Evolutionary conservation across 2,329 filamentous ascomycete genomes (phyloP).

Genomic region (Plectosphaerella sp.): DNA sequence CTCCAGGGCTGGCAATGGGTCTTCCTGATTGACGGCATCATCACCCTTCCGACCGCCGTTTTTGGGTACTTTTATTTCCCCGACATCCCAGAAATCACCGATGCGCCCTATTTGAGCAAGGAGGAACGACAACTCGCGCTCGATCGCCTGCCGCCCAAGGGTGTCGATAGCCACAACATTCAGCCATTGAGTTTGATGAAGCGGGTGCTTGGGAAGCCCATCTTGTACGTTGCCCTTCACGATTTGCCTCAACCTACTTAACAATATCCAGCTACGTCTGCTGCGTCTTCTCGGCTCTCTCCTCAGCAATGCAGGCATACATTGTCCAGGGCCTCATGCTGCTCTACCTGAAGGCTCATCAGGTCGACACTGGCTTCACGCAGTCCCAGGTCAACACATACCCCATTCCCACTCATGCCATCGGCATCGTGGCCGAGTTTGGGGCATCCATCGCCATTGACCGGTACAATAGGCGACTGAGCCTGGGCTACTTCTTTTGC

Average conservation of each 20-base stretch:
- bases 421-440: conserved; percentile 19
- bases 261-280: conserved; percentile 26
- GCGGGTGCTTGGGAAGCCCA: conserved; percentile 19
- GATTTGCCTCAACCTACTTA: neutral
- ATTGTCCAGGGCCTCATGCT: conserved; percentile 17
- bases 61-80: conserved; percentile 47
- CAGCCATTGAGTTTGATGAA: conserved; percentile 19
- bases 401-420: conserved; percentile 17
- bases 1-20: conserved; percentile 48
- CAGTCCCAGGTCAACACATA: conserved; percentile 20
- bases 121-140: conserved; percentile 19
- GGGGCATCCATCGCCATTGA: conserved; percentile 16
- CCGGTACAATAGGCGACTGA: conserved; percentile 8
- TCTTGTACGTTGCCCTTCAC: conserved; percentile 15
- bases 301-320: conserved; percentile 12
- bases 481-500: conserved; percentile 11
- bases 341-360: conserved; percentile 17
- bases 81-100: conserved; percentile 35
- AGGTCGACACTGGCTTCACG: conserved; percentile 8
- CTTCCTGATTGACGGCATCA: conserved; percentile 40
- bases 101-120: conserved; percentile 28
- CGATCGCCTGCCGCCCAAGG: conserved; percentile 22
- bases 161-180: conserved; percentile 27
- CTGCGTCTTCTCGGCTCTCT: conserved; percentile 26
- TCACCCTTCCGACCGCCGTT: conserved; percentile 46